Evolutionary conservation across 2,329 filamentous ascomycete genomes (phyloP).

Genomic region (Blumeria graminis): DNA sequence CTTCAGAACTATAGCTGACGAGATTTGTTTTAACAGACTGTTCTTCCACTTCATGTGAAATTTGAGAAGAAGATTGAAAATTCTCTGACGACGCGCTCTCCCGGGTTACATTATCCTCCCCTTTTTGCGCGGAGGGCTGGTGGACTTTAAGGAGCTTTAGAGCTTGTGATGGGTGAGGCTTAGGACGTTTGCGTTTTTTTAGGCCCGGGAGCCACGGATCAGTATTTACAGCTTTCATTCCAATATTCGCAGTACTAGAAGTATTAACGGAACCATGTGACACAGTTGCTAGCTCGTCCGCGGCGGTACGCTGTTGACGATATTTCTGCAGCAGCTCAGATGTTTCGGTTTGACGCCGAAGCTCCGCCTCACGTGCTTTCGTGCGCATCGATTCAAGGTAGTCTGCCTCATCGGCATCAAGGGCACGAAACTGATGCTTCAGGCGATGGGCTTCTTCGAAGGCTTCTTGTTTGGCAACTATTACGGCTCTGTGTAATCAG

Average conservation of each 20-base stretch:
- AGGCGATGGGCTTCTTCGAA: conserved; percentile 52
- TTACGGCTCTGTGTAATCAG: conserved; percentile 15
- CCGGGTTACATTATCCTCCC: no score
- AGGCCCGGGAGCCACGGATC: no score
- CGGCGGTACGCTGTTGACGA: conserved; percentile 23
- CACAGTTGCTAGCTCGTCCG: conserved; percentile 7
- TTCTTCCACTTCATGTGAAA: no score
- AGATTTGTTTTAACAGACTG: no score
- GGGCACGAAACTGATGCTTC: conserved; percentile 51
- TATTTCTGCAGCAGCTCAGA: conserved; percentile 32
- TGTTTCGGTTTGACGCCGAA: conserved; percentile 27
- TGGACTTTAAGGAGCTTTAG: no score
- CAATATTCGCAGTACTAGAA: neutral
- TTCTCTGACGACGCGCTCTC: no score
- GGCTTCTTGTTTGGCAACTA: conserved; percentile 58
- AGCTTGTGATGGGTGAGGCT: no score
- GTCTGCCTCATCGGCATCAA: conserved; percentile 59
- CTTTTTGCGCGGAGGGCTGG: no score
- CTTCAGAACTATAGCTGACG: no score
- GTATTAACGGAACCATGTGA: neutral
- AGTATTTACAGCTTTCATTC: no score
- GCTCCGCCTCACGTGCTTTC: conserved; percentile 27
- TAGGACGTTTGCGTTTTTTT: no score
- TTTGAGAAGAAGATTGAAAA: no score
- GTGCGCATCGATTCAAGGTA: conserved; percentile 39